Conservation (phyloP, 768 basidiomycete species). For the Candolleomyces eurysporus region DNA sequence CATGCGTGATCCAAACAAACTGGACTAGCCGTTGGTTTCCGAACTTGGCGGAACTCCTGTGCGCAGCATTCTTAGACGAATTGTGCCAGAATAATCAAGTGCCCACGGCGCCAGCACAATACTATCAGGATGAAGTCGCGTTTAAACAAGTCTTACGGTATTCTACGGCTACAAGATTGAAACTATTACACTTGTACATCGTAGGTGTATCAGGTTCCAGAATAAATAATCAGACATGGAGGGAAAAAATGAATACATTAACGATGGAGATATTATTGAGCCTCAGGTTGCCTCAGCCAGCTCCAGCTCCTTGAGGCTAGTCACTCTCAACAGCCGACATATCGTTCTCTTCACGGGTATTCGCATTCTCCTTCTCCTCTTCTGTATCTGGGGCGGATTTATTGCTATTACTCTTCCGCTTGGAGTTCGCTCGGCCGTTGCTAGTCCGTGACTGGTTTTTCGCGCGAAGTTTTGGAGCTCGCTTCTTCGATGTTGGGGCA, state of each 20-base stretch:
- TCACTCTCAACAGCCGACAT: not conserved
- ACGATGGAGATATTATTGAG: not conserved
- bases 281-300: not conserved
- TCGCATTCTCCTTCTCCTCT: conserved; percentile 4
- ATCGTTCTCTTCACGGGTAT: not conserved
- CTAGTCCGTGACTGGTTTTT: not conserved
- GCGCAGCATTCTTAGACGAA: too few species aligned
- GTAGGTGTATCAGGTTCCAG: not conserved
- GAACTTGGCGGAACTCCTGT: too few species aligned
- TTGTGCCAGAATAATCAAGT: too few species aligned
- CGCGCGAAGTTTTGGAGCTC: not conserved
- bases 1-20: too few species aligned
- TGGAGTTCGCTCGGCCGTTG: not conserved
- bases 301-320: not conserved
- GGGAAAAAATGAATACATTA: not conserved
- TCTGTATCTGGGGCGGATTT: conserved; percentile 1
- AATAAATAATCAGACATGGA: not conserved
- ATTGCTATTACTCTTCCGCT: not conserved
- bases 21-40: too few species aligned
- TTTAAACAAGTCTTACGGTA: too few species aligned
- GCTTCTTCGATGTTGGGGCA: conserved; percentile 1
- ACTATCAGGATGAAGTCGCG: too few species aligned
- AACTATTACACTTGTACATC: not conserved
- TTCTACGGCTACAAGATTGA: not conserved
- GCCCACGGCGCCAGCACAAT: too few species aligned